phyloP scores from a whole-genome alignment of 1,284 basidiomycete species.

The Thelephora terrestris region DNA sequence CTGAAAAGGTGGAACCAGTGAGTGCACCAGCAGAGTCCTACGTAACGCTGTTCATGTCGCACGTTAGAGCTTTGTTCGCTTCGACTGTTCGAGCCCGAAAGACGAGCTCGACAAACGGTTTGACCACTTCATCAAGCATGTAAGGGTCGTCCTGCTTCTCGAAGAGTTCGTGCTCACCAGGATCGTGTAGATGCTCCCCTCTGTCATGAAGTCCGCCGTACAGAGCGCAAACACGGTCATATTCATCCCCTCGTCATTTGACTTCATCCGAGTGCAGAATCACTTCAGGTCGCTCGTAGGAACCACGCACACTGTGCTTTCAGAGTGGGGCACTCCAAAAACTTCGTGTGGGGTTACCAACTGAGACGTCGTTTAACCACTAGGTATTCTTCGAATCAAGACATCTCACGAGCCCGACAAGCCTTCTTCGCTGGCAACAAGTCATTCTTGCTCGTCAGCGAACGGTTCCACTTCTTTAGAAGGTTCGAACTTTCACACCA shows the following conservation, averaged over 20 bases:
- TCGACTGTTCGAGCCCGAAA: slow-evolving; percentile 63
- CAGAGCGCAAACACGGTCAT: slow-evolving; percentile 82
- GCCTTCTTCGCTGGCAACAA: slow-evolving; percentile 88
- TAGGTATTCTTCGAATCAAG: slow-evolving; percentile 87
- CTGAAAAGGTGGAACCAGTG: slow-evolving; percentile 73
- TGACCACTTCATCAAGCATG: slow-evolving; percentile 79
- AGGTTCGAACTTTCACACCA: slow-evolving; percentile 33
- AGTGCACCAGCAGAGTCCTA: slow-evolving; percentile 11
- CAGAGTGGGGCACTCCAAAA: slow-evolving; percentile 56
- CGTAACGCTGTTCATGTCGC: slow-evolving; percentile 2
- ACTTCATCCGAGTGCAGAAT: slow-evolving; percentile 89
- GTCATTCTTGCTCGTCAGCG: slow-evolving; percentile 83
- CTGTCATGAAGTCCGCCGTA: slow-evolving; percentile 83
- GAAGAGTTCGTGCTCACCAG: neutral
- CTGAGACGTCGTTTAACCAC: neutral
- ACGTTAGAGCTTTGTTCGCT: slow-evolving; percentile 57
- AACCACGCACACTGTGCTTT: slow-evolving; percentile 75
- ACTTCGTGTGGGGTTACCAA: neutral
- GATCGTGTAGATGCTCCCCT: slow-evolving; percentile 58
- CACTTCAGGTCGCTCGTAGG: slow-evolving; percentile 67
- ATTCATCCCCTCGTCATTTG: slow-evolving; percentile 93
- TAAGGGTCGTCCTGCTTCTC: slow-evolving; percentile 20
- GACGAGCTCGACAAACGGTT: slow-evolving; percentile 86
- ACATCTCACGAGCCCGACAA: slow-evolving; percentile 88
- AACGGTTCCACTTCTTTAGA: slow-evolving; percentile 97